A percentile compares a stretch with the other conserved stretches of the same genome.
phyloP scores from a whole-genome alignment of 352 stramenopile species.

The Globisporangium alternatum region DNA sequence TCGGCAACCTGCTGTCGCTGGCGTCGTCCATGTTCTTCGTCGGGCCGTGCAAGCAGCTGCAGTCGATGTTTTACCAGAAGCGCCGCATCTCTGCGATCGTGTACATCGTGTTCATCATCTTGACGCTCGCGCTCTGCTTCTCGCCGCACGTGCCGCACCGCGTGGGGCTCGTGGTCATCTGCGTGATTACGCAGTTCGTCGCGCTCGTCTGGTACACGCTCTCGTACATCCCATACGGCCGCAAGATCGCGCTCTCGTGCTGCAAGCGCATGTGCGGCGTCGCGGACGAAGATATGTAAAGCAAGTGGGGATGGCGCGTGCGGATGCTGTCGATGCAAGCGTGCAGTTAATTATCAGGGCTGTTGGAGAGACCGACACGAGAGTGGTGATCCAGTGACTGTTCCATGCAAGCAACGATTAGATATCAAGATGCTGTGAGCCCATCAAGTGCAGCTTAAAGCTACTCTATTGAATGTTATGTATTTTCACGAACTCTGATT shows the following conservation, averaged over 20 bases:
- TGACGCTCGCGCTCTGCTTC: conserved; percentile 80
- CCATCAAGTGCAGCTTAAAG: neutral
- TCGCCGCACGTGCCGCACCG: conserved; percentile 64
- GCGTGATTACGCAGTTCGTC: conserved; percentile 71
- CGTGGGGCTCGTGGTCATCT: conserved; percentile 66
- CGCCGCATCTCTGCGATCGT: conserved; percentile 60
- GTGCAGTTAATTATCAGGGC: neutral
- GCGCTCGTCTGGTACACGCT: conserved; percentile 86
- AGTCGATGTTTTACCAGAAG: conserved; percentile 85
- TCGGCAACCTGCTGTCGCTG: conserved; percentile 84
- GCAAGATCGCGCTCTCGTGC: conserved; percentile 57
- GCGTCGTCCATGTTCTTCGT: conserved; percentile 85
- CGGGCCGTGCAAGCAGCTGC: conserved; percentile 71
- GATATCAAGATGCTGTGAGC: neutral
- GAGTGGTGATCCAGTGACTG: neutral
- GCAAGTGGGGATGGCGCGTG: neutral
- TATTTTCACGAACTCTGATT: neutral
- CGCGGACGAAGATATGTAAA: conserved; percentile 47
- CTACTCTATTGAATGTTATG: neutral
- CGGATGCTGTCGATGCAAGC: neutral
- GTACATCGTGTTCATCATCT: conserved; percentile 78
- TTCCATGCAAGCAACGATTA: neutral
- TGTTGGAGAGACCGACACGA: neutral
- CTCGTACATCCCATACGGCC: conserved; percentile 88
- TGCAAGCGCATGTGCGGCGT: conserved; percentile 62